Base-by-base conservation (phyloP, 1,139 yeast genomes). In the Yamadazyma friedrichii region DNA sequence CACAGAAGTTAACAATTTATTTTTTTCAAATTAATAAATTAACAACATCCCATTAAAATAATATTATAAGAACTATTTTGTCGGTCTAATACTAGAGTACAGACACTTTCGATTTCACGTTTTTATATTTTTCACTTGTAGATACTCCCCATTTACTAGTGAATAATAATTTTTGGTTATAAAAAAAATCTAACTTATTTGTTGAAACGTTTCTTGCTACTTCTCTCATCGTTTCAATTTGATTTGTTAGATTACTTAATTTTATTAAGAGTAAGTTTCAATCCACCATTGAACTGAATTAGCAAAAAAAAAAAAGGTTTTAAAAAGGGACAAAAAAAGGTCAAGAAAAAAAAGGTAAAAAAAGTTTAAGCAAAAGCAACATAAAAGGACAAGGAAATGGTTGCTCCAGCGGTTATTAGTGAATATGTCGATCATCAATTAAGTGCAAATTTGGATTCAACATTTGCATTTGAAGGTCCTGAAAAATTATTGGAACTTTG, bases 401-500 rank as follows among this genome's bases (percentile, higher is more conserved):
- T 68, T 50, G 73, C 76, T 39, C 75, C 76, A 40, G 70, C 74
- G 45, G 63, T 63, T 53, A 45, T 59, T 42, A 67, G 67, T 50
- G 76, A 78, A 40, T 86, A 73, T 55, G 80, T 85, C 54, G 88
- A 88, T 61, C 88, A 84, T 62, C 86, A 82, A 49, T 68, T 87
- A 40, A 82, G 95, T n/a, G 83, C 83, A 38, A 76, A 78, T 50
- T 67, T 89, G 50, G 97, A 91, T 64, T 88, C 96, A 26, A 75
- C 95, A 15, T 84, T 80, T 58, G 96, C 97, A 2, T 91, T 91
- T 60, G 98, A 91, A 67, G 98, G 98, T 10, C 98, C 98, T 15
- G 98, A 93, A 64, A 93, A 93, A 65, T 73, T 93, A 44, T 70
- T 93, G 39, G 97, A 93, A 60, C 71, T 93, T 45, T 91, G 97